Conservation (phyloP, 352 stramenopile genomes). For the Halophytophthora polymorphica region DNA sequence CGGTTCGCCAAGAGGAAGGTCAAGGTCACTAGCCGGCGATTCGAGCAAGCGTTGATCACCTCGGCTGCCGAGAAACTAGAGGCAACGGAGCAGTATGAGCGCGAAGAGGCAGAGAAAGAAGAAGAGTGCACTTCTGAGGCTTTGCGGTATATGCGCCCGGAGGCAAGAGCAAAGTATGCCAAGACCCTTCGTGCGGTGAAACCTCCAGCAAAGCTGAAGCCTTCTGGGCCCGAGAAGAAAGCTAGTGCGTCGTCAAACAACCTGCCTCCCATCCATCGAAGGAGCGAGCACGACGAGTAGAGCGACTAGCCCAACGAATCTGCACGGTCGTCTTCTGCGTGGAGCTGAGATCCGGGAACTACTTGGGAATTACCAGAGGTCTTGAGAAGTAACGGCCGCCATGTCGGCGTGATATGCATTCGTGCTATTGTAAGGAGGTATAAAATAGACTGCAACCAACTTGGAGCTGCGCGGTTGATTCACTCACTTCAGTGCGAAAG, state of each 20-base stretch:
- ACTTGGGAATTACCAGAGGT: too few relatives aligned
- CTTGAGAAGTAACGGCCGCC: too few relatives aligned
- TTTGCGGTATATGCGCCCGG: slow-evolving; percentile 21
- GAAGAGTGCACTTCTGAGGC: slow-evolving; percentile 21
- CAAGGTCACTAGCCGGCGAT: slow-evolving; percentile 39
- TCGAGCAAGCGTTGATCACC: slow-evolving; percentile 30
- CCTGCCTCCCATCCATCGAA: slow-evolving; percentile 24
- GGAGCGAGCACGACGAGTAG: slow-evolving; percentile 24
- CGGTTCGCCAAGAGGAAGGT: slow-evolving; percentile 60
- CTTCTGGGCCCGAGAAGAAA: slow-evolving; percentile 17
- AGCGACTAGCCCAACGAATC: background rate
- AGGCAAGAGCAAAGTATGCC: slow-evolving; percentile 22
- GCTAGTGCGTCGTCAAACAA: slow-evolving; percentile 14
- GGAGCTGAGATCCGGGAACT: too few relatives aligned
- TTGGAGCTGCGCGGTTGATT: background rate
- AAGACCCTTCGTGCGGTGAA: slow-evolving; percentile 17
- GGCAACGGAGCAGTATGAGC: slow-evolving; percentile 11
- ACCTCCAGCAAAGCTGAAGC: background rate
- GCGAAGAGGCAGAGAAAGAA: slow-evolving; percentile 15
- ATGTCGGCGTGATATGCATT: too few relatives aligned
- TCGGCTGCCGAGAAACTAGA: slow-evolving; percentile 14
- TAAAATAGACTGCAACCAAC: slow-evolving; percentile 18
- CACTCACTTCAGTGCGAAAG: background rate
- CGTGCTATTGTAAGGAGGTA: background rate
- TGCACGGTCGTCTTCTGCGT: too few relatives aligned